phyloP scores from a whole-genome alignment of 2,329 filamentous ascomycete species.

The Byssoonygena ceratinophila region DNA sequence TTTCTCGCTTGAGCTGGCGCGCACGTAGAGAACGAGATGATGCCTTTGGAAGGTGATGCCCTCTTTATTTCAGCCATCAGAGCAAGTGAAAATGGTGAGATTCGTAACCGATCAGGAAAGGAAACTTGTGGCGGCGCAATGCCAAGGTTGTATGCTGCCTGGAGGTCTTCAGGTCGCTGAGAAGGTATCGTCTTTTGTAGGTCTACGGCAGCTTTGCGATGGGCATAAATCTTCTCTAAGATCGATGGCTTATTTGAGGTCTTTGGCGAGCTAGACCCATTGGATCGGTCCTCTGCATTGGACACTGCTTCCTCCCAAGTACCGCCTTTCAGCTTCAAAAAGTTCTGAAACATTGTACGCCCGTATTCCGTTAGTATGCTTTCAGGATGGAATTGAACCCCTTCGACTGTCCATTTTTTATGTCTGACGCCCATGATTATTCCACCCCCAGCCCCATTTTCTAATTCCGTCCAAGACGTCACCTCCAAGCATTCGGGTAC shows the following conservation, averaged over 20 bases:
- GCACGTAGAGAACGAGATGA: constrained; percentile 77
- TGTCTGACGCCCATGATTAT: constrained; percentile 97
- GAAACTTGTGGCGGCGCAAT: constrained; percentile 74
- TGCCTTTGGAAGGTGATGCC: constrained; percentile 89
- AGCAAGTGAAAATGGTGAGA: constrained; percentile 78
- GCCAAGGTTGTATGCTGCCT: constrained; percentile 75
- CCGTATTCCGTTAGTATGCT: constrained; percentile 90
- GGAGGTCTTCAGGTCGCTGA: constrained; percentile 68
- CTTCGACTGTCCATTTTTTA: constrained; percentile 82
- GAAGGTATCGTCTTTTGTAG: constrained; percentile 79
- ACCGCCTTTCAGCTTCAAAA: constrained; percentile 74
- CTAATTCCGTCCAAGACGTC: constrained; percentile 72
- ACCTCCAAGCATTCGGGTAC: constrained; percentile 78
- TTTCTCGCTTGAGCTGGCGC: constrained; percentile 81
- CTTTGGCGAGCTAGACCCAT: constrained; percentile 19
- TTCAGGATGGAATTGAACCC: constrained; percentile 95
- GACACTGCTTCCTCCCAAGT: constrained; percentile 67
- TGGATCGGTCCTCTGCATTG: constrained; percentile 23
- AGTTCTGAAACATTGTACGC: constrained; percentile 82
- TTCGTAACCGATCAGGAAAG: constrained; percentile 65
- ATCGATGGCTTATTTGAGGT: constrained; percentile 65
- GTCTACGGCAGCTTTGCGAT: constrained; percentile 63
- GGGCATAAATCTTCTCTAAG: constrained; percentile 78
- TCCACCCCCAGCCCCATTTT: constrained; percentile 61
- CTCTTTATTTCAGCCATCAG: constrained; percentile 97